Conservation (phyloP, 1,284 basidiomycete species). For the Vanrija sp. region DNA sequence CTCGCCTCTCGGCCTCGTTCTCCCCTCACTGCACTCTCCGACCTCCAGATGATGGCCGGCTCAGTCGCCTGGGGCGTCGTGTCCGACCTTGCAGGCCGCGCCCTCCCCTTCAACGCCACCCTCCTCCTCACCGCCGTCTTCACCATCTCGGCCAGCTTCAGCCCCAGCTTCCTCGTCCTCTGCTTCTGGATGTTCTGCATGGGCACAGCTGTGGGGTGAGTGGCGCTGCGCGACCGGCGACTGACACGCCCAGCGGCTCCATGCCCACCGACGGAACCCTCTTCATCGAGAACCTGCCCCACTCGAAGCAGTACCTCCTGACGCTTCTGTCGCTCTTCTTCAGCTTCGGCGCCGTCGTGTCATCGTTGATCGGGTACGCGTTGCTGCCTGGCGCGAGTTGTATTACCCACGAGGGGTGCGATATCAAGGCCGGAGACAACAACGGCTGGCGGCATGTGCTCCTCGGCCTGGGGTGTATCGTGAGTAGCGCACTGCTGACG, state of each 20-base stretch:
- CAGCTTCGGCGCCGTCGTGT: constrained; percentile 80
- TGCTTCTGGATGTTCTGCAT: constrained; percentile 80
- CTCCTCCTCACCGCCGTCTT: constrained; percentile 86
- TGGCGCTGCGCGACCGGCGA: not conserved
- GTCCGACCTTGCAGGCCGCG: constrained; percentile 79
- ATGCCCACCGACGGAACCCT: constrained; percentile 97
- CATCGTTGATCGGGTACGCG: constrained; percentile 70
- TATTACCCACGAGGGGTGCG: constrained; percentile 43
- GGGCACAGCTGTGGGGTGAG: constrained; percentile 71
- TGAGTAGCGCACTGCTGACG: constrained; percentile 46
- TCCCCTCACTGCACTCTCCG: not conserved
- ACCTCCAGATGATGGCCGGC: constrained; percentile 88
- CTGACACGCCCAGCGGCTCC: constrained; percentile 53
- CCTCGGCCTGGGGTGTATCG: constrained; percentile 64
- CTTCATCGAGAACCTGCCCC: constrained; percentile 89
- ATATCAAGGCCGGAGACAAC: constrained; percentile 62
- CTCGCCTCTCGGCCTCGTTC: not conserved
- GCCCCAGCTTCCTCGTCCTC: constrained; percentile 66
- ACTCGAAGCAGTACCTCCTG: constrained; percentile 83
- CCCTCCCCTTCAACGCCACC: constrained; percentile 85
- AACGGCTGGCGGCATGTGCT: constrained; percentile 83
- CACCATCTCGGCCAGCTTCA: constrained; percentile 73
- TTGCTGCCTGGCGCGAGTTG: constrained; percentile 78
- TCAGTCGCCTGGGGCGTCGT: constrained; percentile 88
- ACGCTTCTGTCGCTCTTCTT: constrained; percentile 96